Percentiles rank a stretch among this genome's conserved stretches.
phyloP scores from a whole-genome alignment of 1,284 basidiomycete genomes.

The Cystobasidium sp. region DNA sequence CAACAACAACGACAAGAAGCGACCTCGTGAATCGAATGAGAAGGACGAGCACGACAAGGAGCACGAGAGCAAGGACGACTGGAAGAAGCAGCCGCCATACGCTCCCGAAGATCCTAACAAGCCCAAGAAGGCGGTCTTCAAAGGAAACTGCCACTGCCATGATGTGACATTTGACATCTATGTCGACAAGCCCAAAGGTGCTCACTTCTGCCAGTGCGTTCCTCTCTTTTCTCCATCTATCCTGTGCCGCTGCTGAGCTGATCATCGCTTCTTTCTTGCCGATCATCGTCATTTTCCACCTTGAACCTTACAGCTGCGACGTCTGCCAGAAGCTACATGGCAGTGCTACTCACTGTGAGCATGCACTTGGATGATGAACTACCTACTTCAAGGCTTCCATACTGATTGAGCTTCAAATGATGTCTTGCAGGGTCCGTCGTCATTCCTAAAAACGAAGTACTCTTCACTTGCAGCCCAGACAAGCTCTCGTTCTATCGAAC shows the following conservation, averaged over 20 bases:
- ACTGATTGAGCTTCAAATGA: neutral
- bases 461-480: constrained; percentile 39
- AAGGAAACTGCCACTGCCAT: constrained; percentile 34
- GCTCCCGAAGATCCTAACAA: constrained; percentile 22
- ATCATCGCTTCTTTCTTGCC: neutral
- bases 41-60: constrained; percentile 34
- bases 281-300: neutral
- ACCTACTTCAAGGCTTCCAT: neutral
- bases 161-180: constrained; percentile 41
- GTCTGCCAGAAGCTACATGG: constrained; percentile 43
- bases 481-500: constrained; percentile 43
- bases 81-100: constrained; percentile 42
- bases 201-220: constrained; percentile 43
- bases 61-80: constrained; percentile 27
- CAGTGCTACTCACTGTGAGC: constrained; percentile 33
- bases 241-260: neutral
- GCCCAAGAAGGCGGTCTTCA: constrained; percentile 21
- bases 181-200: constrained; percentile 25
- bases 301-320: constrained; percentile 20
- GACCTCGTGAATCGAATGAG: constrained; percentile 22
- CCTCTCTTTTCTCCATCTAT: neutral
- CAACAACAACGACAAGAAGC: constrained; percentile 25
- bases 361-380: neutral
- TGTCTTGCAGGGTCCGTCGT: constrained; percentile 31
- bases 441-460: constrained; percentile 36